Conservation (phyloP, 805 yeast genomes). For the Ogataea thermomethanolica region DNA sequence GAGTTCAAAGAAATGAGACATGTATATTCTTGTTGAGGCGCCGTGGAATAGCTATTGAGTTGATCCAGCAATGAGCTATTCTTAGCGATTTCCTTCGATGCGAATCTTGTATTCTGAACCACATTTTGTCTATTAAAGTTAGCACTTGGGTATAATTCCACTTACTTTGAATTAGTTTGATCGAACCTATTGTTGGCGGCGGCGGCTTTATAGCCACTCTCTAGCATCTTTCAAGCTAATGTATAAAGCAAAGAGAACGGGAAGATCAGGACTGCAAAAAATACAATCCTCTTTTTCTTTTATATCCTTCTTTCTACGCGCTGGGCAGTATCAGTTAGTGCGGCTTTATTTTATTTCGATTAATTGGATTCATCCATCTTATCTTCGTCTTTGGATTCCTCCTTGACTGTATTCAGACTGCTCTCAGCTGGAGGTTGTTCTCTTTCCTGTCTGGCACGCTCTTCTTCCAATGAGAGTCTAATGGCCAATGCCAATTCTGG, state of each 20-base stretch:
- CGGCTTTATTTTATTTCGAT: constrained; percentile 9
- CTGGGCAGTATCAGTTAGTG: constrained; percentile 7
- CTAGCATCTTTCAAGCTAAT: constrained; percentile 16
- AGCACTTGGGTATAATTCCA: neutral
- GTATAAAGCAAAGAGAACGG: constrained; percentile 10
- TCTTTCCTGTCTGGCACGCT: constrained; percentile 85
- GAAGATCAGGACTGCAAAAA: constrained; percentile 4
- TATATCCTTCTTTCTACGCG: constrained; percentile 12
- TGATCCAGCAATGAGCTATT: constrained; percentile 4
- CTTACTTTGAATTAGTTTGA: constrained; percentile 13
- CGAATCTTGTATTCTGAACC: neutral
- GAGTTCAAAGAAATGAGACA: constrained; percentile 16
- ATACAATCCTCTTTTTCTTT: constrained; percentile 3
- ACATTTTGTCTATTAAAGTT: constrained; percentile 1
- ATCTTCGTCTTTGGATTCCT: constrained; percentile 20
- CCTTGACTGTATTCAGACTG: constrained; percentile 21
- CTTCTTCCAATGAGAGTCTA: constrained; percentile 92
- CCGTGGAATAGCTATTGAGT: constrained; percentile 3
- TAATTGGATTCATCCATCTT: constrained; percentile 24
- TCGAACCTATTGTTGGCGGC: constrained; percentile 8
- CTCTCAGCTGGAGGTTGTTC: constrained; percentile 38
- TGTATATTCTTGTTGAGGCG: constrained; percentile 13
- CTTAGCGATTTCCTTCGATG: constrained; percentile 4
- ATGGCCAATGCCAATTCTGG: constrained; percentile 96
- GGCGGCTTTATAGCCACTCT: constrained; percentile 15